phyloP scores from a whole-genome alignment of 2,329 filamentous ascomycete species.

The Hymenoscyphus fructigenus region DNA sequence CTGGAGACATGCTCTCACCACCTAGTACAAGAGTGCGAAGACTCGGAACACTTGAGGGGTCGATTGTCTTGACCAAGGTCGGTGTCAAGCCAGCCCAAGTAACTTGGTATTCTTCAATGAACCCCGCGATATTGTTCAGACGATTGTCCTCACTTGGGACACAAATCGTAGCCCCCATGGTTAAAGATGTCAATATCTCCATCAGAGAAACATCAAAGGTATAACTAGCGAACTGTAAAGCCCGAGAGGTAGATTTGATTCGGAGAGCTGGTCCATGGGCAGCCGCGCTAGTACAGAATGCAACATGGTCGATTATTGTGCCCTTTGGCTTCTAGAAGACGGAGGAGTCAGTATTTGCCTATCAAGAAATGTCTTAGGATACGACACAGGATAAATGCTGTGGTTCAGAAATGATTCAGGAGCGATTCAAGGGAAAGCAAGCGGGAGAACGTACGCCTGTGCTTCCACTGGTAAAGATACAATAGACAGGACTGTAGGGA shows the following conservation, averaged over 20 bases:
- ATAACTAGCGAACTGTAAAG: slow-evolving; percentile 15
- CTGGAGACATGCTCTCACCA: slow-evolving; percentile 39
- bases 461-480: slow-evolving; percentile 34
- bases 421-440: slow-evolving; percentile 16
- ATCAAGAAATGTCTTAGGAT: too few species aligned
- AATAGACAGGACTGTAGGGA: slow-evolving; percentile 16
- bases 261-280: slow-evolving; percentile 9
- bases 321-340: slow-evolving; percentile 31
- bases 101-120: slow-evolving; percentile 27
- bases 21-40: slow-evolving; percentile 30
- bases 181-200: slow-evolving; percentile 35
- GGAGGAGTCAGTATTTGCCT: too few species aligned
- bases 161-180: slow-evolving; percentile 41
- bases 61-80: slow-evolving; percentile 31
- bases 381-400: too few species aligned
- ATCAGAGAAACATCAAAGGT: slow-evolving; percentile 44
- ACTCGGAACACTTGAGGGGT: slow-evolving; percentile 26
- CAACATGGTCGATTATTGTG: slow-evolving; percentile 19
- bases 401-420: slow-evolving; percentile 15
- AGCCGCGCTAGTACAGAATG: slow-evolving; percentile 14
- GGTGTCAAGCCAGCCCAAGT: slow-evolving; percentile 34
- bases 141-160: slow-evolving; percentile 41
- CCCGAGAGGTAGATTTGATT: slow-evolving; percentile 6
- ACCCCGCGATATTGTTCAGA: slow-evolving; percentile 39
- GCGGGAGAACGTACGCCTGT: too few species aligned